Evolutionary conservation across 345 rosid genomes (phyloP), one percentile per base, ranked within the genome.

Genomic region (Syzygium jambos): DNA sequence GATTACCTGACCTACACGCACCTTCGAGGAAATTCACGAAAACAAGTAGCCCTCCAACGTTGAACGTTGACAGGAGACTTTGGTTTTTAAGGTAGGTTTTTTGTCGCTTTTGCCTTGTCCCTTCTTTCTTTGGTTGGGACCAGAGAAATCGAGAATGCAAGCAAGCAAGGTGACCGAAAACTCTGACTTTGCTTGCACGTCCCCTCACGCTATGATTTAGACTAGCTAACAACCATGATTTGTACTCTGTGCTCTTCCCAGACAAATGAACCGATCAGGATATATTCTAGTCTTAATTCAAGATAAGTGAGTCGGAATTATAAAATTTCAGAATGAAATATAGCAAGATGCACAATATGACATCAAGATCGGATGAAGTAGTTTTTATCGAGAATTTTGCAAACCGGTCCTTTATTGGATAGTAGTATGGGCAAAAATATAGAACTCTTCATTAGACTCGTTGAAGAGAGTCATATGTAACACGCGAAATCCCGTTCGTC

Each of bases 281-380:
- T 16, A 65, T 13, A 6, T 63, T 29, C 21, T 27, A 63, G 27
- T 57, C 25, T 57, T 25, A 57, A 57, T 25, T 57, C 25, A 57
- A 13, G 3, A 57, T 0, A 61, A 27, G 34, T 1, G 4, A n/a
- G 6, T 61, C 4, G 3, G 0, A 27, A 61, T n/a, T 5, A 27
- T 27, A 1, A 61, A 13, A 61, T 61, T 61, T 3, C 51, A 0
- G 9, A 61, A 61, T 61, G 9, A n/a, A 61, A 61, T 61, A 13
- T n/a, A 5, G 4, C 5, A 61, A n/a, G 73, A 27, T 3, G 6
- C 17, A 12, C 17, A 16, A 14, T 4, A 52, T 52, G 15, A 13
- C 17, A 15, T 4, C 19, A 12, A 0, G 2, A 3, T 61, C 1
- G n/a, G 17, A 61, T 27, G 17, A 61, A 13, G n/a, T 61, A 0